Evolutionary conservation across 108 stramenopile species (phyloP), one percentile per base, ranked within the genome.

Genomic region (Conticribra guillardii): DNA sequence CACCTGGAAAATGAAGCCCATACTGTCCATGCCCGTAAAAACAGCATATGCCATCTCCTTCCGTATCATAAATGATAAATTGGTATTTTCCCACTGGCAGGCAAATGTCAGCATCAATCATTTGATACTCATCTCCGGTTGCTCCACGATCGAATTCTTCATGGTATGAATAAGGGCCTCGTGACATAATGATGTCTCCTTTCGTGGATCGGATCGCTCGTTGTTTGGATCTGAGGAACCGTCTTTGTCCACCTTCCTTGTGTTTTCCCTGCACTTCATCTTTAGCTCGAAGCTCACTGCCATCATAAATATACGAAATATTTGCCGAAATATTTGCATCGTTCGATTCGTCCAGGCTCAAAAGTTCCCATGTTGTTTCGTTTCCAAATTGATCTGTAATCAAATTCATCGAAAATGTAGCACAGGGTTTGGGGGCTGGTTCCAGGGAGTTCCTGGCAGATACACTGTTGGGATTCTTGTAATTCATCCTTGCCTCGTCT

Each of bases 381-480:
- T 60, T 60, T 21, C 60, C 60, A 24, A 60, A 60, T 23, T 60
- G 60, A 45, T 60, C 60, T 17, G 23, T 14, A 22, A 60, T 45
- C 60, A 60, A 45, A 21, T 60, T 33, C 60, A 60, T 46, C 4
- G 23, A 41, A 24, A 60, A 60, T n/a, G 37, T 27, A 8, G 60
- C 60, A 45, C 60, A 60, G 1, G 60, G 22, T 23, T 22, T 41
- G 2, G 4, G 0, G 18, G 17, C 24, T 15, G 60, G 37, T 3
- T 60, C 16, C 1, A 2, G 0, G 50, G 16, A 19, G 18, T 51
- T 51, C 18, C 19, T 51, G 9, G 19, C 4, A 18, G 44, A 41
- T 5, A 41, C 37, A 11, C 8, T 9, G 11, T 5, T 9, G 11
- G 37, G 37, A 5, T 5, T 9, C 37, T 5, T 41, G 37, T 5